Percentiles rank a stretch among this genome's conserved stretches.
phyloP scores from a whole-genome alignment of 2,329 filamentous ascomycete species.

The Cladophialophora bantiana region DNA sequence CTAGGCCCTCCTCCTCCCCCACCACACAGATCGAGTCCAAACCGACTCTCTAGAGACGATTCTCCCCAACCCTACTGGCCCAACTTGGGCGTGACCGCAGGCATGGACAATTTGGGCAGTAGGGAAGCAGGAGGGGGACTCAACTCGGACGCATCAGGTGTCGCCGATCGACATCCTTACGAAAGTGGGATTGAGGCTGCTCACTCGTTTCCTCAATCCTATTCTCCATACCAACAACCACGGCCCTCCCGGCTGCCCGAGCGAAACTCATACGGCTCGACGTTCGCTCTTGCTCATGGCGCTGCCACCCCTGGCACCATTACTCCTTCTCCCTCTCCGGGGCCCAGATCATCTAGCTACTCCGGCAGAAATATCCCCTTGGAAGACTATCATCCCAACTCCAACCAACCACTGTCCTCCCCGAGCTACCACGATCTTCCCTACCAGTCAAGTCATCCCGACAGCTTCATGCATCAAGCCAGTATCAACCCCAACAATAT shows the following conservation, averaged over 20 bases:
- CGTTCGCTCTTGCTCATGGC: slow-evolving; percentile 37
- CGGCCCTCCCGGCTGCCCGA: slow-evolving; percentile 31
- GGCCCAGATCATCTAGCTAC: slow-evolving; percentile 39
- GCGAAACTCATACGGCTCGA: slow-evolving; percentile 35
- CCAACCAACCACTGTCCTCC: slow-evolving; percentile 44
- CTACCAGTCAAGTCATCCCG: slow-evolving; percentile 66
- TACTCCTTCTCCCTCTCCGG: slow-evolving; percentile 43
- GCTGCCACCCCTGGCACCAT: slow-evolving; percentile 39
- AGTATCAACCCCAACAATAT: slow-evolving; percentile 75
- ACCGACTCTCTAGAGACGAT: slow-evolving; percentile 39
- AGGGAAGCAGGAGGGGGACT: slow-evolving; percentile 27
- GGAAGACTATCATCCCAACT: slow-evolving; percentile 49
- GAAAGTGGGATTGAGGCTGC: slow-evolving; percentile 30
- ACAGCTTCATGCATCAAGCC: slow-evolving; percentile 52
- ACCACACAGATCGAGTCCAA: slow-evolving; percentile 43
- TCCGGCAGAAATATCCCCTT: slow-evolving; percentile 61
- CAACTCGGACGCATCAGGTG: slow-evolving; percentile 22
- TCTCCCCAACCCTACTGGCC: slow-evolving; percentile 23
- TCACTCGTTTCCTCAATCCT: slow-evolving; percentile 30
- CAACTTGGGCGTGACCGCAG: slow-evolving; percentile 26
- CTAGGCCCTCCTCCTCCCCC: slow-evolving; percentile 36
- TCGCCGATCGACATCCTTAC: slow-evolving; percentile 24
- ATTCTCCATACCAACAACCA: slow-evolving; percentile 29
- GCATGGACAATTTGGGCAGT: slow-evolving; percentile 33
- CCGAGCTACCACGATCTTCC: slow-evolving; percentile 66